These are phyloP conservation scores for Parmelia sp. DNA, from an alignment of 495 filamentous ascomycete species.

Conservation along the genomic window DNA sequence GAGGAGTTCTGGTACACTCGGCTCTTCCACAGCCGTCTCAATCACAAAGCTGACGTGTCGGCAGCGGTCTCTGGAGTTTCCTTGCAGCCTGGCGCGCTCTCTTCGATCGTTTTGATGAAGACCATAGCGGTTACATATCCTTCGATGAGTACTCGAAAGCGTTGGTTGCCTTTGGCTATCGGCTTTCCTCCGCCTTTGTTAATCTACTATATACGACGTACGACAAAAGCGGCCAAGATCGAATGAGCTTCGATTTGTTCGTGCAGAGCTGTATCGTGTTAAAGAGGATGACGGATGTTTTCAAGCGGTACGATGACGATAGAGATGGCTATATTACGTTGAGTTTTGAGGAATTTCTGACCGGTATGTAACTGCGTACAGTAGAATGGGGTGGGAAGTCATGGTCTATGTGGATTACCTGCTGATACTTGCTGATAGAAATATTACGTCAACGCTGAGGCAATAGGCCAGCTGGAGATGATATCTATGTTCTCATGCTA, in stretches of 20 bases:
- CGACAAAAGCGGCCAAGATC: constrained; percentile 50
- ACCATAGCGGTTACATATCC: constrained; percentile 79
- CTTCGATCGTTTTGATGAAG: constrained; percentile 92
- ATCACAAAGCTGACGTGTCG: not conserved
- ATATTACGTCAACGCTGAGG: constrained; percentile 19
- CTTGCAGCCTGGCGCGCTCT: constrained; percentile 86
- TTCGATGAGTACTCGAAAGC: constrained; percentile 85
- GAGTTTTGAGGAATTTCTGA: constrained; percentile 76
- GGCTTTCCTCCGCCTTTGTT: constrained; percentile 76
- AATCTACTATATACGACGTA: constrained; percentile 69
- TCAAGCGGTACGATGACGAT: constrained; percentile 98
- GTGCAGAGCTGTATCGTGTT: constrained; percentile 95
- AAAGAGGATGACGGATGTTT: constrained; percentile 98
- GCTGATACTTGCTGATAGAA: constrained; percentile 2
- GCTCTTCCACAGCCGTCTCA: not conserved
- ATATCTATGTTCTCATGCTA: not conserved
- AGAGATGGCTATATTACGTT: constrained; percentile 85
- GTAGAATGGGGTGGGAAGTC: not conserved
- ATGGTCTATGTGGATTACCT: not conserved
- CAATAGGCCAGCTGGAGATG: not conserved
- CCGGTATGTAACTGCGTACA: constrained; percentile 38
- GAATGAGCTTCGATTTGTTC: constrained; percentile 94
- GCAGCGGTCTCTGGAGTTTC: constrained; percentile 81
- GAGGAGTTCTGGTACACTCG: constrained; percentile 72
- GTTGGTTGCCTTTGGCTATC: constrained; percentile 89